These are phyloP conservation scores for Metschnikowia santaceciliae DNA, from an alignment of 805 yeast species.

Conservation along the genomic window DNA sequence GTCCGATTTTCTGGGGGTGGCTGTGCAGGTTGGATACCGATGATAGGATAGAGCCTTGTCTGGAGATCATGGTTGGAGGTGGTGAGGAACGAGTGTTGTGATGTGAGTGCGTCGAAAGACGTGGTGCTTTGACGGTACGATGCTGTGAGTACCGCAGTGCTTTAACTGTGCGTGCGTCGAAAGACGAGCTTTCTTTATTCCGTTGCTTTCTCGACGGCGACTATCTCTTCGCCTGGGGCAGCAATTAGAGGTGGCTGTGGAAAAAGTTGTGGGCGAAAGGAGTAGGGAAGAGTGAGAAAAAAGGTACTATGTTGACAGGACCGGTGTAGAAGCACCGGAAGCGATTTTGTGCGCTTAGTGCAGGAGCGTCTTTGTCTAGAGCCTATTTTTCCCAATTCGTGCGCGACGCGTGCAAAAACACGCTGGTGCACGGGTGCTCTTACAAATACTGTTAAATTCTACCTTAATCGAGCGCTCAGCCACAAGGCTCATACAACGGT, in stretches of 20 bases:
- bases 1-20: conserved; percentile 62
- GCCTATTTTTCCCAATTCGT: conserved; percentile 3
- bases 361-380: background rate
- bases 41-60: conserved; percentile 60
- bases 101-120: background rate
- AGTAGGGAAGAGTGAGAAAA: conserved; percentile 3
- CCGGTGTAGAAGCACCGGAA: conserved; percentile 2
- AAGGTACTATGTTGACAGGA: conserved; percentile 4
- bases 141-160: background rate
- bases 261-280: conserved; percentile 3
- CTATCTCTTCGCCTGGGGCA: background rate
- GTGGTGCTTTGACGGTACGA: background rate
- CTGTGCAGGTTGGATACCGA: conserved; percentile 43
- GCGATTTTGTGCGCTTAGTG: background rate
- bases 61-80: conserved; percentile 28
- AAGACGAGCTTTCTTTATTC: background rate
- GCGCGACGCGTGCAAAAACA: conserved; percentile 6
- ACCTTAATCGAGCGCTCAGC: conserved; percentile 1
- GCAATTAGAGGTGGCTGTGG: background rate
- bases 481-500: background rate
- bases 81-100: background rate
- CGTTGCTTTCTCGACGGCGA: background rate
- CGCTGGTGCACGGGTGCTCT: background rate
- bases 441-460: background rate
- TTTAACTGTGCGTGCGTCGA: conserved; percentile 1